Evolutionary conservation across 148 eudicot species (phyloP).

Genomic region (Dysphania ambrosioides): DNA sequence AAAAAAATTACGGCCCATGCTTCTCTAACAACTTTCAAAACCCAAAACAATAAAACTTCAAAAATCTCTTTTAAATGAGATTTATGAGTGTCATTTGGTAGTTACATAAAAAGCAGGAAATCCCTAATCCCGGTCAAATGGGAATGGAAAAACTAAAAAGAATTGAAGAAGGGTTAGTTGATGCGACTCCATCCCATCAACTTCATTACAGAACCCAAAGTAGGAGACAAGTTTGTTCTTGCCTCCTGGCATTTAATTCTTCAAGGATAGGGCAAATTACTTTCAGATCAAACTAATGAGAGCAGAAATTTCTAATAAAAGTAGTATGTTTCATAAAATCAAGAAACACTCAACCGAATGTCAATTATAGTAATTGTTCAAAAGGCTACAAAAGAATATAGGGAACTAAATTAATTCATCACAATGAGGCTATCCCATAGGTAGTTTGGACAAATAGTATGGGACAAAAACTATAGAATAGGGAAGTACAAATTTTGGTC

Average conservation of each 20-base stretch:
- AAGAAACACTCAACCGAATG: not conserved
- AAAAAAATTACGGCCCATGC: too few species aligned
- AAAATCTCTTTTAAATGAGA: not conserved
- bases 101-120: too few species aligned
- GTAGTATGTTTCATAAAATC: too few species aligned
- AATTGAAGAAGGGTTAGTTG: not conserved
- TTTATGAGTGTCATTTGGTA: not conserved
- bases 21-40: not conserved
- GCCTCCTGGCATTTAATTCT: too few species aligned
- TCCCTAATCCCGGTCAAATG: not conserved
- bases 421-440: not conserved
- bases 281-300: too few species aligned
- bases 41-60: not conserved
- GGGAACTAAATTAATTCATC: not conserved
- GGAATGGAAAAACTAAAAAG: not conserved
- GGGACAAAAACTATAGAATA: not conserved
- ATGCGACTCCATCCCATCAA: too few species aligned
- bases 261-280: too few species aligned
- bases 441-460: not conserved
- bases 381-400: not conserved
- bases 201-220: too few species aligned
- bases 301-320: too few species aligned
- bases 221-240: too few species aligned
- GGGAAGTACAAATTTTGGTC: too few species aligned
- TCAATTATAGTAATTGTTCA: not conserved